Evolutionary conservation across 768 basidiomycete species (phyloP), one percentile per base, ranked within the genome.

Genomic region (Naganishia vaughanmartiniae): DNA sequence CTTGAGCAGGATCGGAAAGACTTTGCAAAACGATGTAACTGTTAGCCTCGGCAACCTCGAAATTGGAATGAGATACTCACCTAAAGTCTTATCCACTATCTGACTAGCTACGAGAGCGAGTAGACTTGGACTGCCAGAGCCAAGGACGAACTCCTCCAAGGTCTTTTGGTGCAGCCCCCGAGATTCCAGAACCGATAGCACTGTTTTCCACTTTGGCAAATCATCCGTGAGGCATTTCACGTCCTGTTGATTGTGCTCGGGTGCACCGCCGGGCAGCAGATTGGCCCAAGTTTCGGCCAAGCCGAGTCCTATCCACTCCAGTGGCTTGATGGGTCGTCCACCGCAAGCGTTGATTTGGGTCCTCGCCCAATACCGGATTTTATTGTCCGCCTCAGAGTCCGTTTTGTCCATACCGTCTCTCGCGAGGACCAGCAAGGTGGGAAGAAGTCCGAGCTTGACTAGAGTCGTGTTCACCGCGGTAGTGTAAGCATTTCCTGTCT

Each of bases 1-100:
- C 88, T 90, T 73, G 33, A 70, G 53, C 45, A 75, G 65, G 14
- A 45, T 69, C 24, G 72, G 73, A 70, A 73, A 74, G 5, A 73
- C 69, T 71, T 42, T 85, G 74, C 9, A 28, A 26, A 42, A 21
- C 11, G 36, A 19, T 21, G 36, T 6, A 45, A 24, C 51, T 30
- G 48, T 36, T 19, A 21, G 21, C 14, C 56, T 6, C 56, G 31
- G 12, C 0, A 6, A 21, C 24, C n/a, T 21, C 11, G 14, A 24
- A 19, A 1, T 39, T 10, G 55, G 3, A 36, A 26, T 30, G 46
- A 19, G 14, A 12, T 51, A 72, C 76, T 73, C 45, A 75, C 76
- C 56, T 46, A 58, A 51, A n/a, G 70, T 31, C 15, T 73, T 69
- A 21, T 69, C 70, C 0, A 76, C 77, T 1, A 79, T 67, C 17